Evolutionary conservation across 495 filamentous ascomycete genomes (phyloP), one percentile per base, ranked within the genome.

Genomic region (Aspergillus steynii): DNA sequence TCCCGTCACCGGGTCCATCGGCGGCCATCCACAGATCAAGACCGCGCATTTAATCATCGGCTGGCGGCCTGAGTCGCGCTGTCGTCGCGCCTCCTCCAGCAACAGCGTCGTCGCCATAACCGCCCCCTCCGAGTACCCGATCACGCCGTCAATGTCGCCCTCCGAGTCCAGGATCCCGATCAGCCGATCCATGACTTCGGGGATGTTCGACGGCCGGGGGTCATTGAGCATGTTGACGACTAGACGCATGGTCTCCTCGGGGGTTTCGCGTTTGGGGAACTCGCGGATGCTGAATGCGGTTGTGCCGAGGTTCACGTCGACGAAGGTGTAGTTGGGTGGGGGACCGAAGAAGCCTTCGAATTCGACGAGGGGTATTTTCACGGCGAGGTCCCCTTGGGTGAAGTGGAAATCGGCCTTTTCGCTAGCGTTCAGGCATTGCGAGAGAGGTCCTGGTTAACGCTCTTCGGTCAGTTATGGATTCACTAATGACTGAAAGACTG

Each of bases 41-140:
- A 86, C 66, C 20, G 77, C 84, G 31, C 76, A 83, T 73, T 85
- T 85, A 62, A 86, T 74, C n/a, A 74, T 72, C 27, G 74, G 72
- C 2, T 63, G 67, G 4, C 74, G 64, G 0, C 82, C 83, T 2
- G 52, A 65, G 45, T 66, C 65, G 55, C 73, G 62, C 15, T 64
- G 69, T 47, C 74, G 66, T 49, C 71, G 59, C 27, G 71, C 68
- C 62, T 86, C 83, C 61, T 84, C 80, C 0, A 83, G 65, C 34
- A 84, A 61, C n/a, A 84, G 55, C 10, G 82, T 83, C 4, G 80
- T 80, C 0, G 84, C 86, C 6, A 87, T 76, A 0, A 78, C 80
- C 9, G 84, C 85, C 25, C 86, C 86, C 60, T 88, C 85, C 0
- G 85, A 87, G 58, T 85, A 88, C 0, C 84, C 85, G 53, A 87